Base-by-base conservation (phyloP, 2,329 filamentous ascomycete species). In the Orbilia ellipsospora region DNA sequence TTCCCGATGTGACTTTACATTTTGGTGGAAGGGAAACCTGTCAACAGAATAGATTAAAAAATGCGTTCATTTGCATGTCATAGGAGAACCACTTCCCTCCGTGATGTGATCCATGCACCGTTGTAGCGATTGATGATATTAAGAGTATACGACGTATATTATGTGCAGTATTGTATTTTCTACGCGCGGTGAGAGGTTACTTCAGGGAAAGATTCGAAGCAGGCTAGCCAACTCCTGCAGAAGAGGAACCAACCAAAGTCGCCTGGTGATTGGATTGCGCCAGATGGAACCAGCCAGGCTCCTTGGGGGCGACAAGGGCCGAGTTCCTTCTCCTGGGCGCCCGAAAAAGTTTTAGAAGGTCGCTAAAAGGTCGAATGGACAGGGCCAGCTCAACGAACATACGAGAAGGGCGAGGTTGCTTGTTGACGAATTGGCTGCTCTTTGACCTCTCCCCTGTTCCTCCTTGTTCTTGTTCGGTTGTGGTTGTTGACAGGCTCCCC, bases 31-130 rank as follows among this genome's bases (percentile, higher is more conserved):
- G 44, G 15, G 40, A 48, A 20, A 40, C 40, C 36, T 60, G 56
- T 48, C 26, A 59, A 48, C 40, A 42, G 31, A 28, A 70, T 54
- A 64, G 16, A 52, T 57, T 62, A 51, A 54, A 44, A 51, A 31
- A 75, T 75, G 72, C 52, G 60, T 60, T 68, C 72, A 75, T 69
- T 54, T 18, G 59, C 52, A 75, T 75, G 72, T 75, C 72, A 75
- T 75, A 52, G 59, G 59, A 59, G 54, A 62, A 63, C 63, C 62
- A 68, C 63, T 57, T 52, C 57, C 52, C 51, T 51, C 28, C 44
- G 48, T 57, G 56, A 59, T 31, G 4, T 45, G 44, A 48, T n/a
- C 44, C 15, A 48, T 70, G 66, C 66, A 70, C 12, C 10, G 26
- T 54, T 67, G 54, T 10, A 36, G 31, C 31, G 31, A 36, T 36